Percentiles rank a stretch among this genome's conserved stretches.
Evolutionary conservation across 2,329 filamentous ascomycete species (phyloP).

Genomic region (Proliferodiscus dingleyae): DNA sequence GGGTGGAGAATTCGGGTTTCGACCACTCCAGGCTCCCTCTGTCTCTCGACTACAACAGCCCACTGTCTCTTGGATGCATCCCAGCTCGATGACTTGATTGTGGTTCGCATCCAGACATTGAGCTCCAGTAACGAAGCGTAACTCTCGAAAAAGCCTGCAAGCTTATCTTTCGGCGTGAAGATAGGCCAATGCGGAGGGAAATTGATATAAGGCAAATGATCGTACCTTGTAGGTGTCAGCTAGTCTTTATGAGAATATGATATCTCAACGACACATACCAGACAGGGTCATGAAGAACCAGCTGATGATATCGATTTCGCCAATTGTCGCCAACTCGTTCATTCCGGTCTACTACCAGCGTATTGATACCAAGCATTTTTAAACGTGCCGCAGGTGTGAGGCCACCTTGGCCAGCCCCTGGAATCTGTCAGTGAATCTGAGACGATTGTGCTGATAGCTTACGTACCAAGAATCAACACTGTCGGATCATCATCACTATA

Average conservation of each 20-base stretch:
- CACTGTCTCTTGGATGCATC: slow-evolving; percentile 42
- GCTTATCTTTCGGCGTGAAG: slow-evolving; percentile 67
- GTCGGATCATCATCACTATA: slow-evolving; percentile 42
- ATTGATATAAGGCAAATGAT: slow-evolving; percentile 57
- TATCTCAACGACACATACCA: too few species aligned
- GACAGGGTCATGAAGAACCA: slow-evolving; percentile 65
- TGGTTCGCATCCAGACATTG: slow-evolving; percentile 58
- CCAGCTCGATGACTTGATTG: slow-evolving; percentile 39
- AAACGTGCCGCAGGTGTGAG: slow-evolving; percentile 54
- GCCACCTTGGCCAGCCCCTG: slow-evolving; percentile 57
- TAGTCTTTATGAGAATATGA: too few species aligned
- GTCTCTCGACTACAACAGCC: slow-evolving; percentile 46
- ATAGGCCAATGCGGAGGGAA: slow-evolving; percentile 63
- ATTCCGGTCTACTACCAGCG: slow-evolving; percentile 54
- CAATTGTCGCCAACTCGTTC: slow-evolving; percentile 59
- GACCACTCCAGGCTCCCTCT: slow-evolving; percentile 10
- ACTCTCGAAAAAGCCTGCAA: slow-evolving; percentile 62
- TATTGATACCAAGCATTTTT: slow-evolving; percentile 51
- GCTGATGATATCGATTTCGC: slow-evolving; percentile 57
- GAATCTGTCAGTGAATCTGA: background rate
- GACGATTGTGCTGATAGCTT: background rate
- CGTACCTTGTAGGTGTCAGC: too few species aligned
- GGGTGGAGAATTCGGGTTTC: slow-evolving; percentile 11
- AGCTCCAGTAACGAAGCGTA: slow-evolving; percentile 61
- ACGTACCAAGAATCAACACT: slow-evolving; percentile 57